These are phyloP conservation scores for Colletotrichum sansevieriae DNA, from an alignment of 2,329 filamentous ascomycete genomes.

Conservation along the genomic window DNA sequence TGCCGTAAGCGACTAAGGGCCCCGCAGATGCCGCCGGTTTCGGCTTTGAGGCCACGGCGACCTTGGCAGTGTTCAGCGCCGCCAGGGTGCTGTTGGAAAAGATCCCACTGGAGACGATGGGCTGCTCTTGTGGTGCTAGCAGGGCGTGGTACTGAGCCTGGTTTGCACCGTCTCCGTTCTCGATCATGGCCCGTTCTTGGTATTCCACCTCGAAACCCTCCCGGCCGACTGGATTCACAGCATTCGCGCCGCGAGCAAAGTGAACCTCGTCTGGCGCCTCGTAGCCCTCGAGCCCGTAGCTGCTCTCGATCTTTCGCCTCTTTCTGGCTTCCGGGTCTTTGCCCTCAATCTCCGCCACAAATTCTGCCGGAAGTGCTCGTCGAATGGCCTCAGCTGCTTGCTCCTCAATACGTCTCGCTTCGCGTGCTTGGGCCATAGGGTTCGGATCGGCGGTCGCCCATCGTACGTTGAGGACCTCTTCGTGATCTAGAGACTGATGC, in stretches of 20 bases:
- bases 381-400: constrained; percentile 96
- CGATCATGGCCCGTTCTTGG: constrained; percentile 70
- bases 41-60: constrained; percentile 66
- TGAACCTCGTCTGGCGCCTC: constrained; percentile 95
- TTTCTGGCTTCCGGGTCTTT: constrained; percentile 89
- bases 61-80: constrained; percentile 74
- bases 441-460: constrained; percentile 99
- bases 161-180: constrained; percentile 59
- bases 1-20: constrained; percentile 89
- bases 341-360: constrained; percentile 94
- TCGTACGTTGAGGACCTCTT: constrained; percentile 92
- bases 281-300: constrained; percentile 90
- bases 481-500: constrained; percentile 91
- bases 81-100: constrained; percentile 86
- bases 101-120: constrained; percentile 71
- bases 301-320: constrained; percentile 88
- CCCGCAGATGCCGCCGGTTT: constrained; percentile 69
- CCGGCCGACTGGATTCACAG: constrained; percentile 70
- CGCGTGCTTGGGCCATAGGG: constrained; percentile 91
- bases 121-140: constrained; percentile 49
- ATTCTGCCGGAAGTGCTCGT: constrained; percentile 87
- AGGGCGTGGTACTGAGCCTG: constrained; percentile 46
- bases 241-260: constrained; percentile 83
- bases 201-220: constrained; percentile 74
- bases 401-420: constrained; percentile 90